phyloP scores from a whole-genome alignment of 2,329 filamentous ascomycete species.

The Ophiocordyceps robertsii region DNA sequence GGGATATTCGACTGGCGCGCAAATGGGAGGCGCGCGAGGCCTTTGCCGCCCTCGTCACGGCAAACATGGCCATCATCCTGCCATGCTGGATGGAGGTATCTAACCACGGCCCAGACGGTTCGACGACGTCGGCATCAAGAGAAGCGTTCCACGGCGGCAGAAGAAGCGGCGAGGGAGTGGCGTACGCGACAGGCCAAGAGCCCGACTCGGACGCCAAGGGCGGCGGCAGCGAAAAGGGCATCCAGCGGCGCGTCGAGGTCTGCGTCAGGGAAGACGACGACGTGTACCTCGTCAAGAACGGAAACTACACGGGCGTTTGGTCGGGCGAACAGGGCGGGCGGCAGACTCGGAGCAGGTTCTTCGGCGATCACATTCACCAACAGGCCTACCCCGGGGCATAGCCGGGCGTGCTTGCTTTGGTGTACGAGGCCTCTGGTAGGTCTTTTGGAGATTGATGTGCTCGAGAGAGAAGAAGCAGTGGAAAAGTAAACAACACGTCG shows the following conservation, averaged over 20 bases:
- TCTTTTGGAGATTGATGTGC: no score
- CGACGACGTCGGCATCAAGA: background rate
- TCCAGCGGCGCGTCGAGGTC: conserved; percentile 6
- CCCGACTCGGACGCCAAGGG: background rate
- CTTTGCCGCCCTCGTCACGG: background rate
- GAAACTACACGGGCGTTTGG: conserved; percentile 11
- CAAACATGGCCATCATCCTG: background rate
- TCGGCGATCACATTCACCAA: conserved; percentile 8
- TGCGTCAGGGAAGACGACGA: conserved; percentile 4
- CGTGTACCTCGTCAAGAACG: conserved; percentile 1
- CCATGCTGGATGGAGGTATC: background rate
- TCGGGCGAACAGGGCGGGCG: conserved; percentile 2
- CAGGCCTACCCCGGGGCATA: background rate
- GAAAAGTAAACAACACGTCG: no score
- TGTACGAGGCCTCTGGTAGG: no score
- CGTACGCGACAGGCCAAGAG: background rate
- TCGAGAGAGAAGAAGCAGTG: no score
- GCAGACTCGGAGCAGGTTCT: conserved; percentile 7
- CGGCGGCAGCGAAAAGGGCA: background rate
- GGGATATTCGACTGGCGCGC: background rate
- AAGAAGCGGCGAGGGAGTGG: no score
- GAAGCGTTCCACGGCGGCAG: no score
- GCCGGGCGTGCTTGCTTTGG: background rate
- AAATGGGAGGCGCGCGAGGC: conserved; percentile 3
- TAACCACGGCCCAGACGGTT: background rate